Conservation (phyloP, 1,284 basidiomycete species). For the Ganoderma sinense region DNA sequence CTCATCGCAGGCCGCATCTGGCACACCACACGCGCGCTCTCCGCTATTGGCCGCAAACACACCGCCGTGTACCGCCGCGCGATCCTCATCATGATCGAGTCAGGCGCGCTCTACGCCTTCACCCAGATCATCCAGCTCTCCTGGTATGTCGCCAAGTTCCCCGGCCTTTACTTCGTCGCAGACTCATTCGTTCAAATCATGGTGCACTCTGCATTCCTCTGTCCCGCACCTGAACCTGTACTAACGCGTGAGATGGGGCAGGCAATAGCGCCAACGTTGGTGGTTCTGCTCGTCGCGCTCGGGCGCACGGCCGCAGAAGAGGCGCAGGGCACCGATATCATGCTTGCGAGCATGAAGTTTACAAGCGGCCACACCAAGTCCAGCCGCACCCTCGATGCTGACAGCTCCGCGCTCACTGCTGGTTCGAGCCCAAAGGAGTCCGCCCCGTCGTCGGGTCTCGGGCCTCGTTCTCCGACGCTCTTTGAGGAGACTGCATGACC, state of each 20-base stretch:
- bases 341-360: background rate
- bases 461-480: background rate
- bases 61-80: constrained; percentile 6
- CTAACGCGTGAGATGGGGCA: background rate
- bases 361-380: background rate
- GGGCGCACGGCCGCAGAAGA: background rate
- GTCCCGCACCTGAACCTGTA: background rate
- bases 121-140: constrained; percentile 14
- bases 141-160: constrained; percentile 6
- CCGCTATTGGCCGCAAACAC: background rate
- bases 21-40: background rate
- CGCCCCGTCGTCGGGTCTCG: background rate
- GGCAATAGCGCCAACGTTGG: background rate
- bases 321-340: background rate
- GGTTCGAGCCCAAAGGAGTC: background rate
- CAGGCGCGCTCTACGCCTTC: constrained; percentile 14
- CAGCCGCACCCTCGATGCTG: background rate
- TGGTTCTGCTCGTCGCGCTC: background rate
- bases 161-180: constrained; percentile 2
- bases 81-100: constrained; percentile 14
- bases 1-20: constrained; percentile 12
- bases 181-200: constrained; percentile 9
- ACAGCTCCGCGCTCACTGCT: background rate
- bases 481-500: background rate
- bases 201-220: background rate